phyloP scores from a whole-genome alignment of 257 asterid species.

The Solanum neorickii region DNA sequence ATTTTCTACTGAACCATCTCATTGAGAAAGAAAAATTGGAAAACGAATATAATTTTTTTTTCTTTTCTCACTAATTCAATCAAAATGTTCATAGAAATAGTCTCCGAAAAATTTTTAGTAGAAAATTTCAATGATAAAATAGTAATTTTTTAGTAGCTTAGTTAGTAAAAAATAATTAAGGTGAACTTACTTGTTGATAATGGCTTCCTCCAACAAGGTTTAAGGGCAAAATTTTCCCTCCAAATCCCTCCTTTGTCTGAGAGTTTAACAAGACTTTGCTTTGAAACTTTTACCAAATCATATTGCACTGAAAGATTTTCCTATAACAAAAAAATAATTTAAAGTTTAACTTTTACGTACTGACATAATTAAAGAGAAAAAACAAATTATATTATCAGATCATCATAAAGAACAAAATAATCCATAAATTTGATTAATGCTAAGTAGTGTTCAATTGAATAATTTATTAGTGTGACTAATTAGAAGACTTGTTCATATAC shows the following conservation, averaged over 20 bases:
- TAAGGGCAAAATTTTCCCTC: constrained; percentile 10
- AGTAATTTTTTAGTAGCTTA: too few species aligned
- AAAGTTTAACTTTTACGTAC: not conserved
- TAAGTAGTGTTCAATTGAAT: not conserved
- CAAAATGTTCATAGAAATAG: too few species aligned
- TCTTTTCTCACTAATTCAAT: not conserved
- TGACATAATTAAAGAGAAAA: not conserved
- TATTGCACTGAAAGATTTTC: constrained; percentile 4
- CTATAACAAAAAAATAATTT: not conserved
- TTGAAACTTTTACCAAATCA: constrained; percentile 19
- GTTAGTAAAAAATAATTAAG: too few species aligned
- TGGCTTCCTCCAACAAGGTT: constrained; percentile 43
- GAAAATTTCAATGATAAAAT: too few species aligned
- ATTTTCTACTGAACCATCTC: not conserved
- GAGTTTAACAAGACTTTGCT: constrained; percentile 3
- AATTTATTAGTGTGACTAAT: not conserved
- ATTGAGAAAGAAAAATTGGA: not conserved
- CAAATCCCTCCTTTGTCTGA: constrained; percentile 13
- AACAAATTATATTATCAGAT: not conserved
- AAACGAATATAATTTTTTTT: too few species aligned
- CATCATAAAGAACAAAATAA: not conserved
- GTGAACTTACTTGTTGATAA: constrained; percentile 17
- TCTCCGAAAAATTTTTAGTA: rapidly evolving
- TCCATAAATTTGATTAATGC: not conserved
- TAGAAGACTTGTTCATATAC: not conserved